phyloP scores from a whole-genome alignment of 306 rosid genomes.

The Cicer arietinum region DNA sequence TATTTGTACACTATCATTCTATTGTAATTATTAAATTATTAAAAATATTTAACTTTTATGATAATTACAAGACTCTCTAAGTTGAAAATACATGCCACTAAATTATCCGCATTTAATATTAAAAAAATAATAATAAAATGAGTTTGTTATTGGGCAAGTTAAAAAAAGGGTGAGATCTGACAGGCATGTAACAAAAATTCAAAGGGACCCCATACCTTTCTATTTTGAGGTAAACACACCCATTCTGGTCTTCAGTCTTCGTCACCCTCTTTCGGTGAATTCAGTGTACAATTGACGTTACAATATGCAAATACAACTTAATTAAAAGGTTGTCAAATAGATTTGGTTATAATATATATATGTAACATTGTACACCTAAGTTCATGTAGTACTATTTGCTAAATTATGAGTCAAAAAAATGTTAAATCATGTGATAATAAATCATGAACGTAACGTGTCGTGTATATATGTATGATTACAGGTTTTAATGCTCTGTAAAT shows the following conservation, averaged over 20 bases:
- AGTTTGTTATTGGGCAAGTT: neutral
- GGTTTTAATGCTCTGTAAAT: too few relatives aligned
- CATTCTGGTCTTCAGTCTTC: neutral
- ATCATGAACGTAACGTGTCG: conserved; percentile 1
- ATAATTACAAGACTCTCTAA: too few relatives aligned
- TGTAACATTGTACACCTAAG: neutral
- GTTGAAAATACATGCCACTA: too few relatives aligned
- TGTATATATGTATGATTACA: neutral
- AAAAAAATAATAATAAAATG: neutral
- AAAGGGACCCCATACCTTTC: conserved; percentile 5
- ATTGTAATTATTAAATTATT: too few relatives aligned
- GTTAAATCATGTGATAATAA: neutral
- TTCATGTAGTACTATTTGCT: conserved; percentile 2
- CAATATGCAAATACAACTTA: neutral
- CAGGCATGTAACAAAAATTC: neutral
- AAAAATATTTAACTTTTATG: too few relatives aligned
- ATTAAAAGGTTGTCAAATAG: neutral
- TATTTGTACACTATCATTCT: too few relatives aligned
- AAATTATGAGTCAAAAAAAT: neutral
- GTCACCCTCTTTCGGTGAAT: conserved; percentile 28
- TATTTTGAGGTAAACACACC: conserved; percentile 19
- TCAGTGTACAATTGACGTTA: conserved; percentile 34
- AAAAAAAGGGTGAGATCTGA: neutral
- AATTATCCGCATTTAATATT: neutral
- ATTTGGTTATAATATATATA: neutral